These are phyloP conservation scores for Comarum palustre DNA, from an alignment of 306 rosid species.

Conservation along the genomic window DNA sequence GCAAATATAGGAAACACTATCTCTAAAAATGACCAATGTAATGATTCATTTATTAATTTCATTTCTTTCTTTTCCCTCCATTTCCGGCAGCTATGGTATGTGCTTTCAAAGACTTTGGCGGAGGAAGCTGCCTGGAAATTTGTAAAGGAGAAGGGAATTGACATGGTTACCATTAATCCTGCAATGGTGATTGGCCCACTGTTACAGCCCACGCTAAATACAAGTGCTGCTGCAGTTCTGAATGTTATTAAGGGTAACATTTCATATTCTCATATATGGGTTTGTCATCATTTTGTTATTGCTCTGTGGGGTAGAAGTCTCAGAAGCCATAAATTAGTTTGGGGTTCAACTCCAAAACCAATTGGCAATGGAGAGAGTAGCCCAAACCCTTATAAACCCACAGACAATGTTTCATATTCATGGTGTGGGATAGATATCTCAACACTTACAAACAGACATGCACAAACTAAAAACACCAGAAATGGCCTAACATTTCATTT, in stretches of 20 bases:
- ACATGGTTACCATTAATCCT: slow-evolving; percentile 70
- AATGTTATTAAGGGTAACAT: slow-evolving; percentile 55
- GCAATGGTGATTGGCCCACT: slow-evolving; percentile 74
- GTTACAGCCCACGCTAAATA: slow-evolving; percentile 67
- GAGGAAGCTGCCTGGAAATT: slow-evolving; percentile 92
- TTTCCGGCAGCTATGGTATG: slow-evolving; percentile 61
- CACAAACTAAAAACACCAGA: background rate
- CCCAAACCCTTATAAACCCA: too few species aligned
- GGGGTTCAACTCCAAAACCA: too few species aligned
- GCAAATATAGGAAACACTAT: background rate
- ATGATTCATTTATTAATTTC: background rate
- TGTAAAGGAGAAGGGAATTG: slow-evolving; percentile 61
- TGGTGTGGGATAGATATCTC: too few species aligned
- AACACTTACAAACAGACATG: background rate
- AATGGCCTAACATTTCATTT: too few species aligned
- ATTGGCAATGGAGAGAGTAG: too few species aligned
- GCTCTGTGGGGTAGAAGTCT: background rate
- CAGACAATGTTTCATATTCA: too few species aligned
- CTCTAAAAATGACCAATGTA: background rate
- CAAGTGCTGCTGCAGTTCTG: slow-evolving; percentile 45
- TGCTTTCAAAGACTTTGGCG: slow-evolving; percentile 76
- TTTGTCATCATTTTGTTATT: background rate
- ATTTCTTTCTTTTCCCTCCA: background rate
- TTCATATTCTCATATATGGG: background rate
- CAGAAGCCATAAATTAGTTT: too few species aligned